These are phyloP conservation scores for Wickerhamomyces mucosus DNA, from an alignment of 805 yeast genomes.

Conservation along the genomic window DNA sequence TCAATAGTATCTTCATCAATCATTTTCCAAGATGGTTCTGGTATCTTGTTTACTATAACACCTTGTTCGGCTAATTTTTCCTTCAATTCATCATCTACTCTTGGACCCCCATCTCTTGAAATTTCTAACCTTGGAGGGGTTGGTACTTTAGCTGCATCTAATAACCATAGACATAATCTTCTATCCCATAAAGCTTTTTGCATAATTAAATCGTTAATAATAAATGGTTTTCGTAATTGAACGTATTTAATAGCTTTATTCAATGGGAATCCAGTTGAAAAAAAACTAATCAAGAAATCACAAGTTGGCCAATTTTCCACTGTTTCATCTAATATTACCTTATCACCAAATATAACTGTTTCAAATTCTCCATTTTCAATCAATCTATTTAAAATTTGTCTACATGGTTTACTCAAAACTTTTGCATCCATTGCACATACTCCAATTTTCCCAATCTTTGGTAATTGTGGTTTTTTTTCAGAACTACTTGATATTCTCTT, in stretches of 20 bases:
- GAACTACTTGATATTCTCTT: constrained; percentile 1
- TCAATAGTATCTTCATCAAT: constrained; percentile 74
- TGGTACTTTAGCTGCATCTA: constrained; percentile 77
- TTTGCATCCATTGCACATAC: constrained; percentile 99
- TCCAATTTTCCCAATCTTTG: constrained; percentile 86
- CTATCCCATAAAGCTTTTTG: constrained; percentile 98
- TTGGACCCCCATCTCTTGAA: constrained; percentile 95
- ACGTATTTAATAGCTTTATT: constrained; percentile 92
- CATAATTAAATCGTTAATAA: constrained; percentile 80
- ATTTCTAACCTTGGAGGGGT: constrained; percentile 86
- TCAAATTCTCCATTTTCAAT: constrained; percentile 94
- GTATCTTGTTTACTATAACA: constrained; percentile 31
- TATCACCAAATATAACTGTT: constrained; percentile 94
- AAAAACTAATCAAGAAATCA: constrained; percentile 87
- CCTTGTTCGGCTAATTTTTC: constrained; percentile 54
- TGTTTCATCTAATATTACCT: constrained; percentile 85
- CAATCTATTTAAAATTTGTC: constrained; percentile 79
- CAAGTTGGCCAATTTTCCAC: constrained; percentile 99
- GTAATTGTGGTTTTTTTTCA: constrained; percentile 33
- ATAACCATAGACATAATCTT: constrained; percentile 68
- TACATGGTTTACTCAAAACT: constrained; percentile 90
- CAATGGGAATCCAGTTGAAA: constrained; percentile 92
- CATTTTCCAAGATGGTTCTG: constrained; percentile 82
- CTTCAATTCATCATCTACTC: constrained; percentile 58
- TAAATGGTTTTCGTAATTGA: constrained; percentile 79